These are phyloP conservation scores for Camptophora hylomeconis DNA, from an alignment of 2,329 filamentous ascomycete species.

Conservation along the genomic window DNA sequence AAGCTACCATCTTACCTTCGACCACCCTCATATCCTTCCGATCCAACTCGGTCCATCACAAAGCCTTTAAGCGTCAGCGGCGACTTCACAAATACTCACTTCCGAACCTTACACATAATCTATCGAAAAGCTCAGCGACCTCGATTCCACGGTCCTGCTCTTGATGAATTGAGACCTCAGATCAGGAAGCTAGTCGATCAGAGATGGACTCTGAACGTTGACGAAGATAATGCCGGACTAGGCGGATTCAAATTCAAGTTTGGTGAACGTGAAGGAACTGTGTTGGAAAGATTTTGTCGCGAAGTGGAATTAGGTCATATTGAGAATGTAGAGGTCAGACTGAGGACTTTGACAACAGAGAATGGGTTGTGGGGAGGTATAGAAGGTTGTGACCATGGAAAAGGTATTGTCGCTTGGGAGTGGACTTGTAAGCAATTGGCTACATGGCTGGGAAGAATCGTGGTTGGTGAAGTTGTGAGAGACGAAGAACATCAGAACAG, in stretches of 20 bases:
- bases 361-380: constrained; percentile 1
- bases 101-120: constrained; percentile 17
- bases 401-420: constrained; percentile 24
- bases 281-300: constrained; percentile 20
- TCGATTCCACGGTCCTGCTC: constrained; percentile 12
- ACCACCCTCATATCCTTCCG: constrained; percentile 16
- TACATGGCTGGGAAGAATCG: constrained; percentile 31
- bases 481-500: no score
- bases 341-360: no score
- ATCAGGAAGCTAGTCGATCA: constrained; percentile 33
- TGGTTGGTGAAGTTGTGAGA: constrained; percentile 33
- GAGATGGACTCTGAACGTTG: constrained; percentile 62
- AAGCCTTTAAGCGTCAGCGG: constrained; percentile 9
- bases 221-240: constrained; percentile 21
- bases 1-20: constrained; percentile 15
- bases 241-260: constrained; percentile 12
- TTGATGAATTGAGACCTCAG: constrained; percentile 8
- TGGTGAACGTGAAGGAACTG: constrained; percentile 9
- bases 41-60: constrained; percentile 7
- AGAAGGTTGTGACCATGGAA: constrained; percentile 2
- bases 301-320: constrained; percentile 11
- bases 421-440: constrained; percentile 33
- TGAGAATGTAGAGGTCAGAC: no score
- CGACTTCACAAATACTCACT: constrained; percentile 17
- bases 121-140: constrained; percentile 16